These are phyloP conservation scores for Tanacetum coccineum DNA, from an alignment of 129 eudicot genomes.

Conservation along the genomic window DNA sequence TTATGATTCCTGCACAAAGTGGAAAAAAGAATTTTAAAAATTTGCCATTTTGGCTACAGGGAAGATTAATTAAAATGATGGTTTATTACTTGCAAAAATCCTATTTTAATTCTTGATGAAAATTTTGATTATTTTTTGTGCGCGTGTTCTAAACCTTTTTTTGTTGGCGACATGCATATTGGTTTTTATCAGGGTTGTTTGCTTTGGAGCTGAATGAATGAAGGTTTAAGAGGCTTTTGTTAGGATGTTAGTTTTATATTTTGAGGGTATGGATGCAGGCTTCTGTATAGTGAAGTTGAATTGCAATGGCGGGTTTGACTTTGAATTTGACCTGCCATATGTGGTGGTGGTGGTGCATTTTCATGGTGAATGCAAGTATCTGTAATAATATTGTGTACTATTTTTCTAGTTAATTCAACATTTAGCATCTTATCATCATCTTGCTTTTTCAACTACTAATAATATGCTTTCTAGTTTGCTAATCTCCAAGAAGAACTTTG, in stretches of 20 bases:
- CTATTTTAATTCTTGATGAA: slow-evolving; percentile 21
- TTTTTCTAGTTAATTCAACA: slow-evolving; percentile 24
- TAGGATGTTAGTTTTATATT: slow-evolving; percentile 15
- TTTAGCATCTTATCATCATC: slow-evolving; percentile 8
- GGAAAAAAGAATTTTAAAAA: too few species aligned
- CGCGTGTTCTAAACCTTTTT: not conserved
- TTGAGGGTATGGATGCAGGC: slow-evolving; percentile 16
- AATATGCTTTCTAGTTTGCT: not conserved
- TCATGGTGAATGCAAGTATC: slow-evolving; percentile 31
- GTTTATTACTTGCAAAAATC: too few species aligned
- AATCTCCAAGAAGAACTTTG: too few species aligned
- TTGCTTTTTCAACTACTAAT: not conserved
- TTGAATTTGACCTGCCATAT: slow-evolving; percentile 17
- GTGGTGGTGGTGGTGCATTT: slow-evolving; percentile 23
- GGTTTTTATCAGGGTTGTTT: slow-evolving; percentile 22
- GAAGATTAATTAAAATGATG: too few species aligned
- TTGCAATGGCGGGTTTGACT: slow-evolving; percentile 15
- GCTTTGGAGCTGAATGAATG: slow-evolving; percentile 22
- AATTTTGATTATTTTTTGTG: not conserved
- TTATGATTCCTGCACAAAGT: too few species aligned
- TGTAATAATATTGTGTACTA: slow-evolving; percentile 27
- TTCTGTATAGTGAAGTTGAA: slow-evolving; percentile 30
- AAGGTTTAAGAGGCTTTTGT: slow-evolving; percentile 21
- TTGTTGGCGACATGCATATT: not conserved
- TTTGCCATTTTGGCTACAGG: too few species aligned